Base-by-base conservation (phyloP, 768 basidiomycete species). In the Boletellus ananas region DNA sequence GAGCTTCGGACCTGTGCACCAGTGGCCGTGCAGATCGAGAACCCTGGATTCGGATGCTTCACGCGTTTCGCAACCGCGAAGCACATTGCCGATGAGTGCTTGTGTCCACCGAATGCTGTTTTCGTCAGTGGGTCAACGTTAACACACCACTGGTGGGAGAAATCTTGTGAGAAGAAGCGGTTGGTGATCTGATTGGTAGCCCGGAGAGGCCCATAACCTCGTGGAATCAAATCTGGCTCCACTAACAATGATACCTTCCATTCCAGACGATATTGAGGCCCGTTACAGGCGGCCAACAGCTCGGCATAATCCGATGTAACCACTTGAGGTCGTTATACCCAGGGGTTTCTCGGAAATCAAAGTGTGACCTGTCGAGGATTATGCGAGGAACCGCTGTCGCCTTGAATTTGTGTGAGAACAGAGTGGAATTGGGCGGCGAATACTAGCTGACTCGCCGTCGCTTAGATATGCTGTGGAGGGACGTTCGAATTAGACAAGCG, bases 261-360 rank as follows among this genome's bases (percentile, higher is more conserved):
- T 64, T 59, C 50, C 51, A 46, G 52, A 58, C 5, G 33, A 52
- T 55, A 52, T 56, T 46, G 49, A 51, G 50, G 45, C 54, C 53
- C 46, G 50, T 50, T 33, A 33, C 25, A 43, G 45, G 49, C 39
- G 43, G 12, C 14, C 43, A 36, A 55, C 47, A 33, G 51, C 57
- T 63, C 41, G 46, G 51, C 45, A n/a, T 35, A 31, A 37, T 43
- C 35, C 17, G 29, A 29, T 7, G 6, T 18, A 38, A 50, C 34
- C 36, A 50, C n/a, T 29, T 8, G 23, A 42, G 35, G 3, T 36
- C 35, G 43, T 49, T 27, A 14, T n/a, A 41, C 14, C 10, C 39
- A 47, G 21, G 29, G 16, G 38, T 13, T 9, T 40, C 37, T 48
- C 49, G 51, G 55, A 50, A 45, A 50, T 53, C 38, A 40, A 23